phyloP scores from a whole-genome alignment of 1,284 basidiomycete species.

The Xerocomus minutiporus region DNA sequence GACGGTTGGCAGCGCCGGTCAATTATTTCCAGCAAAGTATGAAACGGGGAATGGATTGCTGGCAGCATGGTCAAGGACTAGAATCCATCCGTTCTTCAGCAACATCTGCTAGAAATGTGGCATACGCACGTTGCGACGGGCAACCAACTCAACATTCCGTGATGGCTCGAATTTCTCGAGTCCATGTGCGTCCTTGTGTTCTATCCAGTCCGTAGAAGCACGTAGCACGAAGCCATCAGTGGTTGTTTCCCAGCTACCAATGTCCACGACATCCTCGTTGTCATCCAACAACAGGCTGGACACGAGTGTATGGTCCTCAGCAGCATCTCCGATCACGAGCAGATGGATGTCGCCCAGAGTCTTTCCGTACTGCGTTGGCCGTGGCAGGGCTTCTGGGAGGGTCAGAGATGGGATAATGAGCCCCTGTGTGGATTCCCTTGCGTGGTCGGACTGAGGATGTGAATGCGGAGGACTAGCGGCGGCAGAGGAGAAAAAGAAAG shows the following conservation, averaged over 20 bases:
- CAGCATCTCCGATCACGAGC: constrained; percentile 46
- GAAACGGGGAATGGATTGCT: constrained; percentile 55
- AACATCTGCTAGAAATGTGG: not conserved
- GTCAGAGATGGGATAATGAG: constrained; percentile 68
- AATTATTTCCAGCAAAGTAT: constrained; percentile 45
- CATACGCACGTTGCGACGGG: constrained; percentile 27
- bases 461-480: constrained; percentile 51
- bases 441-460: constrained; percentile 41
- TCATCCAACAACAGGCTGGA: constrained; percentile 48
- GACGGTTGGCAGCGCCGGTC: constrained; percentile 48
- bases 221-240: constrained; percentile 40
- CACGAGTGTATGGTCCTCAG: constrained; percentile 28
- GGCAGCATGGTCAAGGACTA: constrained; percentile 35
- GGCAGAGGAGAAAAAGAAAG: constrained; percentile 70
- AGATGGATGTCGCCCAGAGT: constrained; percentile 57
- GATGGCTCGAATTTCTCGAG: constrained; percentile 60
- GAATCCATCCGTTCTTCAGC: constrained; percentile 8
- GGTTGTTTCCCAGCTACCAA: constrained; percentile 50
- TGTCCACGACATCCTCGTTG: constrained; percentile 61
- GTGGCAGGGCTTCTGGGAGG: constrained; percentile 53
- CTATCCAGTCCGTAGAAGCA: constrained; percentile 67
- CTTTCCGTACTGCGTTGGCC: constrained; percentile 60
- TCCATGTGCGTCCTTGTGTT: constrained; percentile 58
- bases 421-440: constrained; percentile 43
- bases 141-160: constrained; percentile 57